Percentiles rank a stretch among this genome's conserved stretches.
Conservation (phyloP, 306 rosid species). For the Macrotyloma uniflorum region DNA sequence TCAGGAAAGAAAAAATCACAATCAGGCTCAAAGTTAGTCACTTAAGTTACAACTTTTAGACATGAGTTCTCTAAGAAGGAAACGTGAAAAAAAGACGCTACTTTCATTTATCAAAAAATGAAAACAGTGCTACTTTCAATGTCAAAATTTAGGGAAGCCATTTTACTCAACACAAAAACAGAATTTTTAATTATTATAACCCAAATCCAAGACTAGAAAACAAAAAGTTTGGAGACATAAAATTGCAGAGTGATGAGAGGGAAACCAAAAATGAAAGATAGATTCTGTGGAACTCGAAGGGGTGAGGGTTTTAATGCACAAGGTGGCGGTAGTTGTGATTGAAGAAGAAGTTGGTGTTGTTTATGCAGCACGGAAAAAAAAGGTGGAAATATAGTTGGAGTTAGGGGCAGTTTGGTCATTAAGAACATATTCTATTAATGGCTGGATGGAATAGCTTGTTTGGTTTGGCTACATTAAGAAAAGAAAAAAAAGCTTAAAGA, state of each 20-base stretch:
- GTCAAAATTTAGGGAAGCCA: neutral
- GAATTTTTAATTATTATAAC: slow-evolving; percentile 30
- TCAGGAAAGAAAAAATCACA: slow-evolving; percentile 4
- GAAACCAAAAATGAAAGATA: slow-evolving; percentile 2
- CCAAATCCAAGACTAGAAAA: slow-evolving; percentile 28
- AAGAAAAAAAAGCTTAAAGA: neutral
- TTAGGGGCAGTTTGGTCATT: slow-evolving; percentile 41
- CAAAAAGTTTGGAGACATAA: slow-evolving; percentile 21
- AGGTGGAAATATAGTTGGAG: slow-evolving; percentile 12
- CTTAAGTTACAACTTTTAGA: neutral
- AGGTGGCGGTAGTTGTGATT: slow-evolving; percentile 35
- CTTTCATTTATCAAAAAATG: neutral
- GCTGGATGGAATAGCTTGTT: neutral
- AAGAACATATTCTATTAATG: neutral
- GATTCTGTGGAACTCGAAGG: neutral
- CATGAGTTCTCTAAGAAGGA: slow-evolving; percentile 18
- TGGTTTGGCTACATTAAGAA: slow-evolving; percentile 18
- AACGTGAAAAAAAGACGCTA: neutral
- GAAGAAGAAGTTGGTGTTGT: slow-evolving; percentile 31
- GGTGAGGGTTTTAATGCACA: slow-evolving; percentile 12
- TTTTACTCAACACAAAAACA: slow-evolving; percentile 15
- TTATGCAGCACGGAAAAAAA: neutral
- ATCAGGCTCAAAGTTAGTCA: neutral
- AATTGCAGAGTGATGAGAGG: neutral
- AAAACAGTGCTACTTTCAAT: neutral